Evolutionary conservation across 2,329 filamentous ascomycete genomes (phyloP).

Genomic region (Fusarium subglutinans): DNA sequence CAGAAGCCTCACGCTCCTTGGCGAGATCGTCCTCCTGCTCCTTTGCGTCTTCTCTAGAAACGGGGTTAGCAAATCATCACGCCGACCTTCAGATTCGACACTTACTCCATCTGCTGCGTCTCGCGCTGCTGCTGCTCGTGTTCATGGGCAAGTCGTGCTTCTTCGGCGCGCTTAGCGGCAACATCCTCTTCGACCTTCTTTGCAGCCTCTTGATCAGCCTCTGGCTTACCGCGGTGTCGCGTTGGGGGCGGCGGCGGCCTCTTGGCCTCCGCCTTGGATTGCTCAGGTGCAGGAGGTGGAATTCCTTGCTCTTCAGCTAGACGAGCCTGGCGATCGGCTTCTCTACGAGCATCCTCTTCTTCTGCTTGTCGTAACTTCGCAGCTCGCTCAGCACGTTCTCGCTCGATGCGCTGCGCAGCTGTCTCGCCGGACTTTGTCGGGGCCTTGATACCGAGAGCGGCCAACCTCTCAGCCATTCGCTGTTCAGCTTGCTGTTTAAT

Average conservation of each 20-base stretch:
- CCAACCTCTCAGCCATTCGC: constrained; percentile 94
- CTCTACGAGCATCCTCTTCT: constrained; percentile 89
- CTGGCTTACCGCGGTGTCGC: constrained; percentile 72
- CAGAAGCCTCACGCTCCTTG: constrained; percentile 81
- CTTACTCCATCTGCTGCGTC: constrained; percentile 84
- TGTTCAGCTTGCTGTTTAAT: constrained; percentile 98
- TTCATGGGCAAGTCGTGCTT: constrained; percentile 73
- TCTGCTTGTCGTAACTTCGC: constrained; percentile 90
- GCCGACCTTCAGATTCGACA: constrained; percentile 42
- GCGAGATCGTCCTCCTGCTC: constrained; percentile 83
- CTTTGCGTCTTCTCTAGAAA: constrained; percentile 73
- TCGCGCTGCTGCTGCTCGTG: constrained; percentile 80
- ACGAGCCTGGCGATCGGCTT: constrained; percentile 85
- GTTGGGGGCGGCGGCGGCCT: constrained; percentile 83
- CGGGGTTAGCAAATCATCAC: constrained; percentile 39
- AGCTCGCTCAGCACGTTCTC: constrained; percentile 86
- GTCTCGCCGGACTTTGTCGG: constrained; percentile 82
- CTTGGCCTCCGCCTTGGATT: constrained; percentile 60
- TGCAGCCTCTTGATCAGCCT: constrained; percentile 64
- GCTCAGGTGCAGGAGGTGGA: constrained; percentile 65
- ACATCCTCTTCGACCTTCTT: constrained; percentile 68
- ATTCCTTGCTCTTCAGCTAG: constrained; percentile 79
- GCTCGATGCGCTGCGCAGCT: constrained; percentile 83
- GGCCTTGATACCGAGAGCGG: constrained; percentile 89
- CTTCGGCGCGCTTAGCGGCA: constrained; percentile 68